These are phyloP conservation scores for Botryotinia narcissicola DNA, from an alignment of 2,329 filamentous ascomycete genomes.

Conservation along the genomic window DNA sequence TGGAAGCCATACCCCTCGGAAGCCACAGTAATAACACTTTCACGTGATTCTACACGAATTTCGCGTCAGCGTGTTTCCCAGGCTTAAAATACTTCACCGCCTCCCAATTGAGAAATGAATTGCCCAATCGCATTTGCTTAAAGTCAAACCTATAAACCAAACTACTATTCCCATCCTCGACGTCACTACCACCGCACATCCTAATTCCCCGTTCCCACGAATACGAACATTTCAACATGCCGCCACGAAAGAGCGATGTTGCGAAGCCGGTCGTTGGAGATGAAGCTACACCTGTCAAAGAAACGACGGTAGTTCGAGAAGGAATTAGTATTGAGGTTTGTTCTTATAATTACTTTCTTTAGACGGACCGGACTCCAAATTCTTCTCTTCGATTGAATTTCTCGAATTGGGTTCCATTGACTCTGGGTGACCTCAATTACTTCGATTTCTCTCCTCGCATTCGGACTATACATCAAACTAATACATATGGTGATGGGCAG, in stretches of 20 bases:
- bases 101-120: conserved; percentile 1
- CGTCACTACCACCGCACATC: background rate
- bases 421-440: background rate
- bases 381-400: background rate
- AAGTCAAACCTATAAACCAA: conserved; percentile 3
- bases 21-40: background rate
- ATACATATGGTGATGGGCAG: conserved; percentile 42
- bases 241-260: conserved; percentile 55
- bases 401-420: background rate
- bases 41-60: background rate
- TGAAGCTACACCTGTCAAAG: conserved; percentile 33
- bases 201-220: conserved; percentile 1
- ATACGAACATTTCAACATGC: conserved; percentile 44
- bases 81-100: background rate
- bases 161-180: background rate
- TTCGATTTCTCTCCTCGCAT: background rate
- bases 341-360: background rate
- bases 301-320: conserved; percentile 28
- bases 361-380: background rate
- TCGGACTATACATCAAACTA: background rate
- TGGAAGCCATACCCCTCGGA: background rate
- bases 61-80: conserved; percentile 13
- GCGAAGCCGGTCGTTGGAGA: conserved; percentile 49
- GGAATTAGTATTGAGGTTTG: conserved; percentile 52
- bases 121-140: background rate